Conservation (phyloP, 768 basidiomycete genomes). For the Xerocomus potaroensis region DNA sequence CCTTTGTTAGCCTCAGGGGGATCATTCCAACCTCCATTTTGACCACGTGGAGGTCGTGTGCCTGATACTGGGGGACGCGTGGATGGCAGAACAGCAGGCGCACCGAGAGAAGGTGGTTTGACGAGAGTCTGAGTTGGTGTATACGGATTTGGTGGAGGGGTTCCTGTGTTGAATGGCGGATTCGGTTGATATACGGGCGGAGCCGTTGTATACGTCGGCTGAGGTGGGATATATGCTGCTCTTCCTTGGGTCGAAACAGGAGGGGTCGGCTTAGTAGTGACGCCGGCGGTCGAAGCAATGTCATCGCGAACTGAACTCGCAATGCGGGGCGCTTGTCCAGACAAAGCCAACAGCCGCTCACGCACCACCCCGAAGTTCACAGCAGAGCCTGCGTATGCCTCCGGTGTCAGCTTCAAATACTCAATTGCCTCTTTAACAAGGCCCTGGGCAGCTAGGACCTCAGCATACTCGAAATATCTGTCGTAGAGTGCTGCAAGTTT, state of each 20-base stretch:
- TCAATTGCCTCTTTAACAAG: constrained; percentile 74
- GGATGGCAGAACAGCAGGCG: constrained; percentile 34
- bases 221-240: constrained; percentile 15
- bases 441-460: constrained; percentile 88
- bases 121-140: constrained; percentile 26
- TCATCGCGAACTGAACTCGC: constrained; percentile 25
- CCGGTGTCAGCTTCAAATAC: constrained; percentile 77
- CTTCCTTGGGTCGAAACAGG: constrained; percentile 19
- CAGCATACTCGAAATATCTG: constrained; percentile 93
- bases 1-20: constrained; percentile 50
- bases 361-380: constrained; percentile 41
- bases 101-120: constrained; percentile 41
- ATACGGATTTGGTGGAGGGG: constrained; percentile 3
- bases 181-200: constrained; percentile 14
- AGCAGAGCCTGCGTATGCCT: constrained; percentile 64
- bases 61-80: constrained; percentile 41
- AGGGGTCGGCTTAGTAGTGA: constrained; percentile 17
- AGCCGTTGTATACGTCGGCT: constrained; percentile 33
- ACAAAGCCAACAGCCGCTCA: constrained; percentile 43
- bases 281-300: constrained; percentile 32
- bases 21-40: constrained; percentile 91
- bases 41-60: constrained; percentile 59
- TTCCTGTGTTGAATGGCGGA: neutral
- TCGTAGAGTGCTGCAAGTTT: constrained; percentile 87
- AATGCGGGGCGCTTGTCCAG: constrained; percentile 22